These are phyloP conservation scores for Smithsoniella earleae DNA, from an alignment of 163 green algal genomes.

Conservation along the genomic window DNA sequence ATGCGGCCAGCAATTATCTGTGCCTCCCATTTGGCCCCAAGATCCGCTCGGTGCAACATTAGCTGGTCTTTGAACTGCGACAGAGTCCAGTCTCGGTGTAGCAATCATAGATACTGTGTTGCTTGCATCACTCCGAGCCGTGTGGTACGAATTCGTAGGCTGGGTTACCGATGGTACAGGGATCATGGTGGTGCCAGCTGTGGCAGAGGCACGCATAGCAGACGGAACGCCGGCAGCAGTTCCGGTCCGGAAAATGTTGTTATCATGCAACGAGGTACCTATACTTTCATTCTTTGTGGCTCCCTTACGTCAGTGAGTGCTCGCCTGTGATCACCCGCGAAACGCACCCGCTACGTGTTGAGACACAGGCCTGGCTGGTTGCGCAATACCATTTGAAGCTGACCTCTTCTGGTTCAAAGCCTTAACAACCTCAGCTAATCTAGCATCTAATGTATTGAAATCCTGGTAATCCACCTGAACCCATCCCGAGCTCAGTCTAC, in stretches of 20 bases:
- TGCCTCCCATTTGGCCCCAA: not conserved
- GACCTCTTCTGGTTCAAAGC: constrained; percentile 4
- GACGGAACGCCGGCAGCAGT: not conserved
- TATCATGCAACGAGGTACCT: not conserved
- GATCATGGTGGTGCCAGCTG: not conserved
- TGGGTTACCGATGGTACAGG: not conserved
- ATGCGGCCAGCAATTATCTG: not conserved
- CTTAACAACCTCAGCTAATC: not conserved
- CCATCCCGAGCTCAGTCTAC: not conserved
- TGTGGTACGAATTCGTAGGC: not conserved
- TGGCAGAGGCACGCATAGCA: not conserved
- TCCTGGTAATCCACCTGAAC: constrained; percentile 14
- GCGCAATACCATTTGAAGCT: not conserved
- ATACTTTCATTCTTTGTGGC: too few species aligned
- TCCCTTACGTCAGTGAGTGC: too few species aligned
- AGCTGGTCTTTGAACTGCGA: not conserved
- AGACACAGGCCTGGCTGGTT: not conserved
- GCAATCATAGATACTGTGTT: constrained; percentile 1
- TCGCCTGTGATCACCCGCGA: too few species aligned
- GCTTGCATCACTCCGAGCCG: not conserved
- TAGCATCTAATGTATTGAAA: not conserved
- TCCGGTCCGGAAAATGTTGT: not conserved
- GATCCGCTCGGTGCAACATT: not conserved
- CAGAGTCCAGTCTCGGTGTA: not conserved
- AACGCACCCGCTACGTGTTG: not conserved